These are phyloP conservation scores for Candida gigantensis DNA, from an alignment of 1,139 yeast species.

Conservation along the genomic window DNA sequence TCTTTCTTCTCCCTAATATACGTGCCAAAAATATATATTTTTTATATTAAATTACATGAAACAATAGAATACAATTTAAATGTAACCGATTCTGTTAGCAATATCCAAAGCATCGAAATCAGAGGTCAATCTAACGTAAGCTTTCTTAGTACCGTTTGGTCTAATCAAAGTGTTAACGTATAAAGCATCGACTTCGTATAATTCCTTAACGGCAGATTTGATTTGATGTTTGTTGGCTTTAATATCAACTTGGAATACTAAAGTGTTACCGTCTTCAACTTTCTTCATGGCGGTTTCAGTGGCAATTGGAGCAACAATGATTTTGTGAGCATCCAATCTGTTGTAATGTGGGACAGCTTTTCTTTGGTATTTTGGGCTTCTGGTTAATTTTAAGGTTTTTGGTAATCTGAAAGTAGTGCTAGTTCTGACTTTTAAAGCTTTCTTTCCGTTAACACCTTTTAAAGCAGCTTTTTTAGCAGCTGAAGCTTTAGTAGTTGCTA, in stretches of 20 bases:
- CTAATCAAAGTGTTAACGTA: slow-evolving; percentile 95
- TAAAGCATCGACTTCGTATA: slow-evolving; percentile 93
- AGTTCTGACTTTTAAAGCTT: slow-evolving; percentile 92
- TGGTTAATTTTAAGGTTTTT: slow-evolving; percentile 92
- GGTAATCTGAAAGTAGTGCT: slow-evolving; percentile 96
- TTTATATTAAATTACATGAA: slow-evolving; percentile 8
- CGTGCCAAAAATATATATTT: slow-evolving; percentile 6
- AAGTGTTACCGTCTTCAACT: slow-evolving; percentile 99
- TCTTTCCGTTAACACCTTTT: slow-evolving; percentile 94
- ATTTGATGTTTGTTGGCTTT: slow-evolving; percentile 98
- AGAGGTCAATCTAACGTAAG: slow-evolving; percentile 98
- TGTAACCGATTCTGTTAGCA: slow-evolving; percentile 99
- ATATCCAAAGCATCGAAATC: slow-evolving; percentile 99
- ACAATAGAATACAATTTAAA: slow-evolving; percentile 39
- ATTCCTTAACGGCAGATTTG: slow-evolving; percentile 97
- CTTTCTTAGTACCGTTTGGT: slow-evolving; percentile 99
- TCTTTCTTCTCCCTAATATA: neutral
- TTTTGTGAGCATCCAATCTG: slow-evolving; percentile 95
- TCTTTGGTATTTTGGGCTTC: slow-evolving; percentile 93
- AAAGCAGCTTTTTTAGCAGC: slow-evolving; percentile 98
- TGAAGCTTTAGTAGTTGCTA: slow-evolving; percentile 74
- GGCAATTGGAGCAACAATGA: slow-evolving; percentile 93
- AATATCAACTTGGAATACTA: slow-evolving; percentile 96
- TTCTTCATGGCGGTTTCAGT: slow-evolving; percentile 99
- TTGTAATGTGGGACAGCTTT: slow-evolving; percentile 97